Conservation (phyloP, 495 filamentous ascomycete genomes). For the Lophium mytilinum region DNA sequence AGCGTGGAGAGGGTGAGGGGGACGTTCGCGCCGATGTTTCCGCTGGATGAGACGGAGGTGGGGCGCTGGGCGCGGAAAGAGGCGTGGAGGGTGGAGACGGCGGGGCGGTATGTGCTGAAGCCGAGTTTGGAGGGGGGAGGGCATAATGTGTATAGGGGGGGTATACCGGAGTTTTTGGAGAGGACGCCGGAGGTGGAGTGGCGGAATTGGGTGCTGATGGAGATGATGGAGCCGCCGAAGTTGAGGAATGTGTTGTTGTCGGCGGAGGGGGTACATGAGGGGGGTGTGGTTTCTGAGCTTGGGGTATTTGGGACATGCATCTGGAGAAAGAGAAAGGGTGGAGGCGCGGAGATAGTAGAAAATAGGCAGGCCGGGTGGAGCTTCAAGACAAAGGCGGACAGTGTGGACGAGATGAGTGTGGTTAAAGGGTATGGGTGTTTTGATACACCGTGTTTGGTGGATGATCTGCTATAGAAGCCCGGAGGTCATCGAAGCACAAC, state of each 20-base stretch:
- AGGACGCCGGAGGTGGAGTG: conserved; percentile 11
- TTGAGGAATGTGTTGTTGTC: conserved; percentile 11
- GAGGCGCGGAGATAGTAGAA: conserved; percentile 11
- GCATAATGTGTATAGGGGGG: conserved; percentile 22
- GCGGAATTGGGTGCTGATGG: conserved; percentile 23
- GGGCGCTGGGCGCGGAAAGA: neutral
- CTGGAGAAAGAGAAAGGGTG: conserved; percentile 10
- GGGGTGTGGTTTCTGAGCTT: conserved; percentile 22
- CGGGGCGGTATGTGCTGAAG: conserved; percentile 20
- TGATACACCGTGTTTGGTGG: neutral
- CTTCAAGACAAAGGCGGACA: conserved; percentile 25
- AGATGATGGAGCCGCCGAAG: conserved; percentile 13
- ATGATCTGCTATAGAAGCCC: conserved; percentile 19
- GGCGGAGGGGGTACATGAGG: conserved; percentile 15
- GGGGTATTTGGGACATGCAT: conserved; percentile 21
- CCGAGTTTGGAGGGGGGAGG: conserved; percentile 25
- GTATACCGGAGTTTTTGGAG: conserved; percentile 20
- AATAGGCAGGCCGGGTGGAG: conserved; percentile 23
- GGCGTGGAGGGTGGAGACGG: neutral
- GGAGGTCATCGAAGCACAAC: too few relatives aligned
- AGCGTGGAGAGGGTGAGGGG: neutral
- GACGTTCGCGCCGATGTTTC: conserved; percentile 19
- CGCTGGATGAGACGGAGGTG: conserved; percentile 6
- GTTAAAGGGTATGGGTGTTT: conserved; percentile 15
- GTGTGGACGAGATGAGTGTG: conserved; percentile 29